Percentiles rank a stretch among this genome's conserved stretches.
phyloP scores from a whole-genome alignment of 1,284 basidiomycete genomes.

The Malassezia sp. region DNA sequence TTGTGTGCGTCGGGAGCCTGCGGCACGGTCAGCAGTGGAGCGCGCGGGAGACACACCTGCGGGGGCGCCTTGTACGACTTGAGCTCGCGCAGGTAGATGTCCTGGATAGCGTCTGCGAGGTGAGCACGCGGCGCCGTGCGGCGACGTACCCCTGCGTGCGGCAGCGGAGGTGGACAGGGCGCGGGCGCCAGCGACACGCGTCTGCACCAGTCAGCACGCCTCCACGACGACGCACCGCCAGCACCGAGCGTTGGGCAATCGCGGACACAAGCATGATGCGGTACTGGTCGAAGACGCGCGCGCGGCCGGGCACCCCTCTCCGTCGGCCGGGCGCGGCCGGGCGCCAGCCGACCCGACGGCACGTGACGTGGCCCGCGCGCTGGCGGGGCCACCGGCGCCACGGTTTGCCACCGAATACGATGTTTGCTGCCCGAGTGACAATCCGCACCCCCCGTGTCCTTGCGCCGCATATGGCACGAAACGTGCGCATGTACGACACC shows the following conservation, averaged over 20 bases:
- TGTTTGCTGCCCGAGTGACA: constrained; percentile 7
- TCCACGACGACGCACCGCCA: constrained; percentile 7
- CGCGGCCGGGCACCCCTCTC: neutral
- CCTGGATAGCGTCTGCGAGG: constrained; percentile 76
- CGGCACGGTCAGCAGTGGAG: neutral
- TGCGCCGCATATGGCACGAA: neutral
- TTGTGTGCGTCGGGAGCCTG: constrained; percentile 44
- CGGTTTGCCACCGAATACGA: neutral
- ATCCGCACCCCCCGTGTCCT: constrained; percentile 1
- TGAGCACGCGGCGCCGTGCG: neutral
- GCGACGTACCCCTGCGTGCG: constrained; percentile 35
- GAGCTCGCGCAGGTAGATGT: constrained; percentile 78
- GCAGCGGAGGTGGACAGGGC: constrained; percentile 37
- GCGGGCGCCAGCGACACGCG: constrained; percentile 17
- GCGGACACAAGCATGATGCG: constrained; percentile 14
- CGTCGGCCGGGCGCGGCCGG: constrained; percentile 16
- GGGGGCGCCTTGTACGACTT: constrained; percentile 67
- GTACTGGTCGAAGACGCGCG: neutral
- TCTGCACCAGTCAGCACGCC: constrained; percentile 1
- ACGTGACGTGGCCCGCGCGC: constrained; percentile 4
- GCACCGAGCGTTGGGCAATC: constrained; percentile 14
- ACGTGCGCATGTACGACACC: constrained; percentile 11
- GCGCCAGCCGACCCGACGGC: constrained; percentile 9
- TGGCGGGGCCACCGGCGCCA: neutral
- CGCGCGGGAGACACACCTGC: constrained; percentile 27